Base-by-base conservation (phyloP, 1,284 basidiomycete species). In the Xerocomus amazonicus region DNA sequence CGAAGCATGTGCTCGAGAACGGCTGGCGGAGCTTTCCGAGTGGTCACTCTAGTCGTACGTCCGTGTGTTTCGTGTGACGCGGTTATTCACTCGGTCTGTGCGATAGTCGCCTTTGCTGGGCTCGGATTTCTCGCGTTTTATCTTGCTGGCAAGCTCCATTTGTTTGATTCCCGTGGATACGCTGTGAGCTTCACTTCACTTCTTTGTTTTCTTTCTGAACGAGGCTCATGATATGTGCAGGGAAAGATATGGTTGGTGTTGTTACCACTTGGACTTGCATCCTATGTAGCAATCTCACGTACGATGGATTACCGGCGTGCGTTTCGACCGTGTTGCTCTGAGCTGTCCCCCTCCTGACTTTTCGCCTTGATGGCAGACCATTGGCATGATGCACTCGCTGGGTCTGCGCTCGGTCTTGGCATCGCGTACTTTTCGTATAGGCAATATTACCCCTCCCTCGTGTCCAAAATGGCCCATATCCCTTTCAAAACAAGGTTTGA, bases 11-110 rank as follows among this genome's bases (percentile, higher is more conserved):
- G 1, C 63, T 88, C 38, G 70, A 76, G 38, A 83, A 87, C 49
- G 88, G 88, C 0, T 91, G 85, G 73, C 77, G 82, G 52, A 84
- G 81, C 59, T 90, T 92, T 66, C 87, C 87, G 1, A 85, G 83
- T 33, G 89, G 89, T 0, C 89, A 91, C 66, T 76, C 83, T 1
- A 84, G 81, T 56, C 68, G 72, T 84, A 66, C 52, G 73, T 69
- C 0, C 13, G 9, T 26, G 16, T 6, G 9, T 13, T 9, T 19
- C 14, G n/a, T 6, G 12, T 9, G 13, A 32, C 17, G 12, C 12
- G 28, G 12, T n/a, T 9, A 12, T 12, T 32, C 41, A 3, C n/a
- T 23, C 19, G 2, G 19, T 23, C 19, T 6, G 17, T 6, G 9
- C 9, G 29, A 9, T 31, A 84, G 83, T 86, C 16, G 79, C 85